Evolutionary conservation across 305 asterid species (phyloP).

Genomic region (Fraxinus latifolia): DNA sequence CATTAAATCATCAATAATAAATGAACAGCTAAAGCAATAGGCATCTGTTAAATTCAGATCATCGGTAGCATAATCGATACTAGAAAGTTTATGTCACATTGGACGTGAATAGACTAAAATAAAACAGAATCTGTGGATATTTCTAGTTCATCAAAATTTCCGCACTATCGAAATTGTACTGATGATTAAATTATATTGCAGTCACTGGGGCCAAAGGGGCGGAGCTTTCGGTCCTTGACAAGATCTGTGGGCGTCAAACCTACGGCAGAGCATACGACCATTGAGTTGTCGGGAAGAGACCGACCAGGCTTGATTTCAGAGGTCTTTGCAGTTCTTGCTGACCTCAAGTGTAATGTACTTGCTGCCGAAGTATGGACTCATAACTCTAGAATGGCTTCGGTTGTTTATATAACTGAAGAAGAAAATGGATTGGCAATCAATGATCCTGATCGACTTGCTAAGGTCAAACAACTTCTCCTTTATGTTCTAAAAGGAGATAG

Average conservation of each 20-base stretch:
- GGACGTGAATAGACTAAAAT: neutral
- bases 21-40: neutral
- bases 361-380: conserved; percentile 97
- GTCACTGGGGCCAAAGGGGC: conserved; percentile 52
- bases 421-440: conserved; percentile 44
- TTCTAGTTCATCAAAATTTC: neutral
- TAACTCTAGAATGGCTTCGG: conserved; percentile 84
- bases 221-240: conserved; percentile 45
- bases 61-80: neutral
- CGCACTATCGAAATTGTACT: neutral
- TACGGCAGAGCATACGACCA: conserved; percentile 50
- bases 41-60: neutral
- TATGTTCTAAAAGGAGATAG: conserved; percentile 55
- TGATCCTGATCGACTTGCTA: conserved; percentile 55
- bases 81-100: neutral
- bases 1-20: neutral
- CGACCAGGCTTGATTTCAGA: conserved; percentile 82
- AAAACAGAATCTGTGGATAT: neutral
- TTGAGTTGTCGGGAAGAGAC: conserved; percentile 77
- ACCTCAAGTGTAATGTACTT: conserved; percentile 66
- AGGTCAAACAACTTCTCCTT: conserved; percentile 59
- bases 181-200: conserved; percentile 26
- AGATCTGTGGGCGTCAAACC: conserved; percentile 65
- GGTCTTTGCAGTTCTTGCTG: conserved; percentile 74
- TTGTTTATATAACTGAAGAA: conserved; percentile 69